phyloP scores from a whole-genome alignment of 2,329 filamentous ascomycete species.

The Ophiocordyceps robertsii region DNA sequence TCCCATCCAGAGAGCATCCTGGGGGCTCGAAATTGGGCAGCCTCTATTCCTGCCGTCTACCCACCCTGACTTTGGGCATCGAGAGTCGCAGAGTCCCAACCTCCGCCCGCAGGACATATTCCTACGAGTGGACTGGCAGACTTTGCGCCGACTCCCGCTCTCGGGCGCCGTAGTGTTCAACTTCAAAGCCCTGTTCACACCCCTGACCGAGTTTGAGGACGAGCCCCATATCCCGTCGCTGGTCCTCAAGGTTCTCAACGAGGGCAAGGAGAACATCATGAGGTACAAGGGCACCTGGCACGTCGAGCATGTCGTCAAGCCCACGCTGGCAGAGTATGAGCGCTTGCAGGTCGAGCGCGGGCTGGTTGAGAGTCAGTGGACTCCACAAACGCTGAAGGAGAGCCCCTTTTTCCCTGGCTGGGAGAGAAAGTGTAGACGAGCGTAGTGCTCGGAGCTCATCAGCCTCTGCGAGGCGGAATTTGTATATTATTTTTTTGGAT shows the following conservation, averaged over 20 bases:
- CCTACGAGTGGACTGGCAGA: conserved; percentile 81
- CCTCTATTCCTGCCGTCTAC: conserved; percentile 64
- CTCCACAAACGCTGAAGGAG: conserved; percentile 56
- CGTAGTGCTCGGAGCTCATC: neutral
- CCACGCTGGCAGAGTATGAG: conserved; percentile 48
- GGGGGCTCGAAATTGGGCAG: conserved; percentile 65
- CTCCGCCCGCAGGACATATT: conserved; percentile 47
- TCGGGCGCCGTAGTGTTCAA: conserved; percentile 71
- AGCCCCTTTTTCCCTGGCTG: conserved; percentile 66
- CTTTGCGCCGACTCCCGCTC: conserved; percentile 62
- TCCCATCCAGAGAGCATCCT: conserved; percentile 73
- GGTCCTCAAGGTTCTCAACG: conserved; percentile 51
- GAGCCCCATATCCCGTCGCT: conserved; percentile 63
- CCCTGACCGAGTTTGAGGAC: conserved; percentile 51
- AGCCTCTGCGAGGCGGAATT: too few relatives aligned
- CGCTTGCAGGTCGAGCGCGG: conserved; percentile 53
- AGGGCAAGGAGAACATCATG: conserved; percentile 54
- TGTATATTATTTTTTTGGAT: too few relatives aligned
- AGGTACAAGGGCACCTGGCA: conserved; percentile 76
- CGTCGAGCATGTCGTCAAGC: conserved; percentile 58
- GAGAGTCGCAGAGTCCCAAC: conserved; percentile 40
- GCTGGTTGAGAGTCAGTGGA: conserved; percentile 47
- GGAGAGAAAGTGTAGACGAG: conserved; percentile 22
- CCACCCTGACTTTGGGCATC: conserved; percentile 48
- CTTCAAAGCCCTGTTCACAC: conserved; percentile 78